These are phyloP conservation scores for Candida ulmi DNA, from an alignment of 805 yeast genomes.

Conservation along the genomic window DNA sequence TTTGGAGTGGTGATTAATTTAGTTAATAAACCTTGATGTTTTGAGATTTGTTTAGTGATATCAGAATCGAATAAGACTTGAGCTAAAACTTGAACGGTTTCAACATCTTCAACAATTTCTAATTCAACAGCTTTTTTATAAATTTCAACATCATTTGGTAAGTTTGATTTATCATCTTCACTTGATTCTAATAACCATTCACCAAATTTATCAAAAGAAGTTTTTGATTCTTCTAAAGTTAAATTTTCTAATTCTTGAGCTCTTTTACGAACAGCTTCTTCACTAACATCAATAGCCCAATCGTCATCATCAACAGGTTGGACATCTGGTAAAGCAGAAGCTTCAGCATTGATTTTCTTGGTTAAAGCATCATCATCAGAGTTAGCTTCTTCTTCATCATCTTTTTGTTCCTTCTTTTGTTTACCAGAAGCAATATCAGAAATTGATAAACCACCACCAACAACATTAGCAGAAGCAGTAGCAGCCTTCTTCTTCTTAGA, in stretches of 20 bases:
- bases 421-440: slow-evolving; percentile 67
- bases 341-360: slow-evolving; percentile 78
- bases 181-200: slow-evolving; percentile 69
- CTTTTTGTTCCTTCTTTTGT: slow-evolving; percentile 22
- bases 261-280: slow-evolving; percentile 91
- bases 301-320: slow-evolving; percentile 79
- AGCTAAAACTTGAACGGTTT: slow-evolving; percentile 85
- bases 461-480: slow-evolving; percentile 84
- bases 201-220: slow-evolving; percentile 71
- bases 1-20: slow-evolving; percentile 65
- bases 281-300: slow-evolving; percentile 97
- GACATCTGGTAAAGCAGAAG: slow-evolving; percentile 58
- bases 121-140: slow-evolving; percentile 83
- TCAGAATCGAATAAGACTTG: slow-evolving; percentile 82
- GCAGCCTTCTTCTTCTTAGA: slow-evolving; percentile 61
- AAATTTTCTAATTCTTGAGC: slow-evolving; percentile 80
- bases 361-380: slow-evolving; percentile 72
- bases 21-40: slow-evolving; percentile 76
- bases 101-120: slow-evolving; percentile 63
- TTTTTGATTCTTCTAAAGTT: slow-evolving; percentile 33
- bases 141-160: slow-evolving; percentile 84
- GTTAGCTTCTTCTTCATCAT: slow-evolving; percentile 36
- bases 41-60: slow-evolving; percentile 63
- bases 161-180: slow-evolving; percentile 49
- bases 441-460: slow-evolving; percentile 81